A percentile compares a stretch with the other conserved stretches of the same genome.
Evolutionary conservation across 805 yeast genomes (phyloP).

Genomic region (Candida patagonica): DNA sequence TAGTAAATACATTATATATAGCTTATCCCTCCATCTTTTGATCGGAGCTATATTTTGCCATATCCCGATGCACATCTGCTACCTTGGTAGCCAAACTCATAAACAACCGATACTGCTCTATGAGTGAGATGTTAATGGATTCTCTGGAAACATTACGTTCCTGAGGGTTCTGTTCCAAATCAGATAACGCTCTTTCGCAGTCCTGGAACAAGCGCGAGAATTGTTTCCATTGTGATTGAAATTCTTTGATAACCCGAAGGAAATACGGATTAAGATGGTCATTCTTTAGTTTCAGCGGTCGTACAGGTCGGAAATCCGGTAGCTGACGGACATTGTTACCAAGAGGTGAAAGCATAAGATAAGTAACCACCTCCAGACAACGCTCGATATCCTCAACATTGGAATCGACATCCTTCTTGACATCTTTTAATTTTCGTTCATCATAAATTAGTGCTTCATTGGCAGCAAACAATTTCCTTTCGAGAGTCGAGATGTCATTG

Average conservation of each 20-base stretch:
- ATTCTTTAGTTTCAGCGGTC: conserved; percentile 15
- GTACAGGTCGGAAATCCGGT: background rate
- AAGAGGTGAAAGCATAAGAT: conserved; percentile 5
- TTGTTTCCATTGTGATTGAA: conserved; percentile 32
- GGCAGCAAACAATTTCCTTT: conserved; percentile 40
- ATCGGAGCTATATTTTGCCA: conserved; percentile 19
- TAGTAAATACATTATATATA: background rate
- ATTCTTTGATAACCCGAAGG: conserved; percentile 35
- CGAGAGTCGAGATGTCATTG: conserved; percentile 43
- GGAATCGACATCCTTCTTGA: conserved; percentile 20
- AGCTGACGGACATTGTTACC: background rate
- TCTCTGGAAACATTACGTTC: conserved; percentile 12
- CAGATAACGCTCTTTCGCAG: conserved; percentile 27
- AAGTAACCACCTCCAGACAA: conserved; percentile 19
- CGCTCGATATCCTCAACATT: conserved; percentile 24
- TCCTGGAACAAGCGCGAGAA: conserved; percentile 25
- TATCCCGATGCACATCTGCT: conserved; percentile 57
- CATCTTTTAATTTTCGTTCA: conserved; percentile 25
- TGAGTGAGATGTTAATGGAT: conserved; percentile 26
- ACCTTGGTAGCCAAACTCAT: conserved; percentile 65
- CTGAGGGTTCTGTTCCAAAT: conserved; percentile 21
- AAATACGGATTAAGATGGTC: conserved; percentile 43
- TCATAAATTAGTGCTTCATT: conserved; percentile 46
- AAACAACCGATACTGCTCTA: conserved; percentile 56
- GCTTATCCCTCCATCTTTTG: background rate